Evolutionary conservation across 1,284 basidiomycete species (phyloP), one percentile per base, ranked within the genome.

Genomic region (Malassezia equina): DNA sequence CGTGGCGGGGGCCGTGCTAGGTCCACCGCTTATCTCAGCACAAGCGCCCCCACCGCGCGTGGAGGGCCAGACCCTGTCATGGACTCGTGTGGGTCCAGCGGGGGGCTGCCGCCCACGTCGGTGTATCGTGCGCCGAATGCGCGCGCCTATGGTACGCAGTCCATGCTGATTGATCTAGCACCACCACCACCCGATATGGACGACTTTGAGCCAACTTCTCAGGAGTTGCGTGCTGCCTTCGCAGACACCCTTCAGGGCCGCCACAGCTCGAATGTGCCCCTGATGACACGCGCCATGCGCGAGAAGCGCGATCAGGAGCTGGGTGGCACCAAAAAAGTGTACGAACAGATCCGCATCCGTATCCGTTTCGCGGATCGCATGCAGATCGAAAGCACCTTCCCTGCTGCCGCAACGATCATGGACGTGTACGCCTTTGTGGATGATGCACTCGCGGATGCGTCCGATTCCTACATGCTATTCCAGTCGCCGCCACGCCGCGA

Each of bases 341-440:
- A 83, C 81, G 85, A 86, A 3, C 81, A 79, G 51, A 85, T 88
- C 61, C 84, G 80, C 0, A 86, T 93, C 60, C 83, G 89, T 19
- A 76, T 93, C 60, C 81, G 81, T 60, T 91, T 91, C 71, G 78
- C 82, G 27, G 86, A 90, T 74, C 81, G 85, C 41, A 86, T 83
- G 4, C 83, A 86, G 69, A 78, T 93, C n/a, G 88, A 93, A 76
- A 83, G 81, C 61, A 75, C 77, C 0, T 90, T 91, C 66, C 79
- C 81, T 0, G 86, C 86, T 5, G 80, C 80, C 0, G 82, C 83
- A 69, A 87, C 85, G 67, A 88, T 91, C 54, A 80, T 81, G 47
- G 79, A 82, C 2, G 81, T 91, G 2, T 91, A 91, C 71, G 84
- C 83, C 3, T 89, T 91, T 63, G 85, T 90, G 41, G 81, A 86